Base-by-base conservation (phyloP, 257 asterid genomes). In the Leonotis leonurus region DNA sequence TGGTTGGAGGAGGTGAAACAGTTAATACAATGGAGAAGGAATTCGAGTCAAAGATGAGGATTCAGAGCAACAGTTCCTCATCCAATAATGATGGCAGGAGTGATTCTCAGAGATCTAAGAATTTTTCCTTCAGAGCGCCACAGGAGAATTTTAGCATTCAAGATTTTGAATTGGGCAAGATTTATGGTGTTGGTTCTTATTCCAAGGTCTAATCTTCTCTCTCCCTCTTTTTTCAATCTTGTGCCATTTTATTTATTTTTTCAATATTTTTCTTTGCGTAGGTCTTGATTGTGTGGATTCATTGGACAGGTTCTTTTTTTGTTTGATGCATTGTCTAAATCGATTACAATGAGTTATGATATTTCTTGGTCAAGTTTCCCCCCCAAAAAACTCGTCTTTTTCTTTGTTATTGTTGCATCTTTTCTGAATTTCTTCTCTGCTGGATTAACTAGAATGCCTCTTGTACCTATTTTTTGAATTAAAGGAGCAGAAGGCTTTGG, bases 141-240 rank as follows among this genome's bases (percentile, higher is more conserved):
- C 96, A 88, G 75, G 96, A 91, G 80, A 85, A 84, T 78, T 91
- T 91, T 62, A 76, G 78, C 71, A 82, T 91, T 36, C 96, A 91
- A 73, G 98, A 91, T 79, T 91, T 91, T 79, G 95, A 91, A 81
- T 74, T 91, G 86, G 98, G 95, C 50, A 91, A 88, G 88, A 86
- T 91, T 87, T 91, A 91, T 83, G 98, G 98, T 41, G 96, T 85
- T 77, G 98, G 98, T 80, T 91, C 98, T 71, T 91, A 91, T 81
- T 91, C 98, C 70, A 91, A 91, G 98, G 98, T 88, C 29, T 56
- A 33, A 54, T 67, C 53, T 59, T 70, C 54, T 10, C 21, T 46
- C 20, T 40, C 20, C 39, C 20, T 25, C 36, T 35, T 5, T 13
- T 2, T 52, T 16, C 10, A 16, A 37, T 26, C 44, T 65, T 11